Percentiles rank a stretch among this genome's conserved stretches.
Evolutionary conservation across 2,329 filamentous ascomycete species (phyloP).

Genomic region (Eutypella sp.): DNA sequence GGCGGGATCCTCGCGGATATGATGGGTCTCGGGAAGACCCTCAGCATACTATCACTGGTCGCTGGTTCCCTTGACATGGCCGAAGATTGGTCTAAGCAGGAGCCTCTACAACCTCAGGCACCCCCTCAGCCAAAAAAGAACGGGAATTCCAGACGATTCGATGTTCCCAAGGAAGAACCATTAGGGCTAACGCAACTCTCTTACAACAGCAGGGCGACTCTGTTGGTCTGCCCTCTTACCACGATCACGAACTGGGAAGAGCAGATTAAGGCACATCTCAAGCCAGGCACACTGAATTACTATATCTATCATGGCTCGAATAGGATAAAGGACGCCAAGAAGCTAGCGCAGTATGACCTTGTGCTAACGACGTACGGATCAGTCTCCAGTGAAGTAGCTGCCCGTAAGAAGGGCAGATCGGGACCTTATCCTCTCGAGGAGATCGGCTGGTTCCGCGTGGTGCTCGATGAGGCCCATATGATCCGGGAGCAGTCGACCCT

Average conservation of each 20-base stretch:
- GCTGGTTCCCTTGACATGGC: slow-evolving; percentile 61
- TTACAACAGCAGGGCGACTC: slow-evolving; percentile 70
- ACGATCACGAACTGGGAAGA: slow-evolving; percentile 93
- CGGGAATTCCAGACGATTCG: slow-evolving; percentile 28
- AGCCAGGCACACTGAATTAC: slow-evolving; percentile 57
- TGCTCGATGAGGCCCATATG: slow-evolving; percentile 90
- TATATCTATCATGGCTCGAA: slow-evolving; percentile 84
- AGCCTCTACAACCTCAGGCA: slow-evolving; percentile 45
- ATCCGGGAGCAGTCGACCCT: slow-evolving; percentile 81
- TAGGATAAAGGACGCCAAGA: slow-evolving; percentile 62
- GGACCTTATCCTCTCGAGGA: slow-evolving; percentile 64
- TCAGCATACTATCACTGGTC: slow-evolving; percentile 80
- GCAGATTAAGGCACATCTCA: slow-evolving; percentile 80
- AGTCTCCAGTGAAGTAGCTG: slow-evolving; percentile 70
- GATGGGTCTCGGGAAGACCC: slow-evolving; percentile 84
- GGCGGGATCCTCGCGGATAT: slow-evolving; percentile 78
- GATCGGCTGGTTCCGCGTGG: slow-evolving; percentile 88
- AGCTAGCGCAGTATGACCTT: slow-evolving; percentile 71
- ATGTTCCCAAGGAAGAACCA: slow-evolving; percentile 35
- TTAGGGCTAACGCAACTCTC: slow-evolving; percentile 48
- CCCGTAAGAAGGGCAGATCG: slow-evolving; percentile 55
- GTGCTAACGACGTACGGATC: slow-evolving; percentile 93
- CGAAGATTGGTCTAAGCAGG: slow-evolving; percentile 51
- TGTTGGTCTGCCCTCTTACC: slow-evolving; percentile 84
- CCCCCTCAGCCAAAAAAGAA: slow-evolving; percentile 35